These are phyloP conservation scores for Penicillium aurantiogriseum DNA, from an alignment of 2,329 filamentous ascomycete species.

Conservation along the genomic window DNA sequence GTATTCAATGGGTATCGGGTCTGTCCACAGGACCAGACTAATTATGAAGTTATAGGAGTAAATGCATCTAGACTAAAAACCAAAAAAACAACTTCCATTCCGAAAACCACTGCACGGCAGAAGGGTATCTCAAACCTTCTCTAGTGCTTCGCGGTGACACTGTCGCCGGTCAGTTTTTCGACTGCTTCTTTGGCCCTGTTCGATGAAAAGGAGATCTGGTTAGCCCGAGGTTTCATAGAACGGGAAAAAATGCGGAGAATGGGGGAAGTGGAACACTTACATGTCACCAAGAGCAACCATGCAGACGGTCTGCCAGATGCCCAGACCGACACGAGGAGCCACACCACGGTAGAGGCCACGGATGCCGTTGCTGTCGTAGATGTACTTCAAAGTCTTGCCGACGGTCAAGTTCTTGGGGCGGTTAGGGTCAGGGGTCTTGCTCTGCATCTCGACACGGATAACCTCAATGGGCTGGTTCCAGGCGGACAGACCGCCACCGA, in stretches of 20 bases:
- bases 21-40: conserved; percentile 8
- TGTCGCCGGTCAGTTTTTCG: conserved; percentile 63
- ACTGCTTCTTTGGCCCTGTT: conserved; percentile 63
- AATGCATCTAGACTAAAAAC: conserved; percentile 4
- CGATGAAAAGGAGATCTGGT: conserved; percentile 26
- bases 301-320: conserved; percentile 99
- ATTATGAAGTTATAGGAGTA: conserved; percentile 16
- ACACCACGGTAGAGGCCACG: conserved; percentile 95
- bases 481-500: conserved; percentile 91
- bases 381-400: conserved; percentile 76
- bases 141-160: conserved; percentile 65
- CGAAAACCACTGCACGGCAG: conserved; percentile 26
- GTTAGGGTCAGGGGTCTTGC: conserved; percentile 96
- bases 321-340: conserved; percentile 85
- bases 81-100: conserved; percentile 5
- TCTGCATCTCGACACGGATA: conserved; percentile 99
- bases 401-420: conserved; percentile 99
- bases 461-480: conserved; percentile 99
- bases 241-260: neutral
- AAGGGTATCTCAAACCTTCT: conserved; percentile 43
- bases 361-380: conserved; percentile 84
- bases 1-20: conserved; percentile 17
- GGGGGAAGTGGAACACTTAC: conserved; percentile 56
- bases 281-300: conserved; percentile 99
- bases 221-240: conserved; percentile 31